Conservation (phyloP, 2,329 filamentous ascomycete species). For the Neonectria faginata region DNA sequence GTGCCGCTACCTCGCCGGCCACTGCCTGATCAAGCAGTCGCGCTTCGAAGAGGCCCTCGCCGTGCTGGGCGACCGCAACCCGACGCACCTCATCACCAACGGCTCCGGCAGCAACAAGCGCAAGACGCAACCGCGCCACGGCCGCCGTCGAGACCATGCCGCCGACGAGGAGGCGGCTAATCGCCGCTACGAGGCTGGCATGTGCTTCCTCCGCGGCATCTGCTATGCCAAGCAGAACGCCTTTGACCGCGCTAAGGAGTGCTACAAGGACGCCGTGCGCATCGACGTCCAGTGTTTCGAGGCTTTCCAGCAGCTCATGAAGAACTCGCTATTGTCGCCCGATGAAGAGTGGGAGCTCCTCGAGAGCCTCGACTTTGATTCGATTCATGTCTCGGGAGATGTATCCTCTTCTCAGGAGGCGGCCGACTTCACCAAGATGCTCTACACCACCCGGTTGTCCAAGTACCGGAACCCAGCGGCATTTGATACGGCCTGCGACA, state of each 20-base stretch:
- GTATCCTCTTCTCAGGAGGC: constrained; percentile 82
- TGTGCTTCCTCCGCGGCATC: constrained; percentile 94
- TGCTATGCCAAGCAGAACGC: constrained; percentile 98
- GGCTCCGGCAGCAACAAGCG: constrained; percentile 53
- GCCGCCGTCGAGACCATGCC: constrained; percentile 50
- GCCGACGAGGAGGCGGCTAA: constrained; percentile 76
- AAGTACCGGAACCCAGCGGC: constrained; percentile 91
- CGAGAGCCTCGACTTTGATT: constrained; percentile 89
- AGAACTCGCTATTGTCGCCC: constrained; percentile 90
- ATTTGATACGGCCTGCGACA: constrained; percentile 88
- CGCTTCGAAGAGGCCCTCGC: constrained; percentile 89
- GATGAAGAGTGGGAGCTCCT: constrained; percentile 92
- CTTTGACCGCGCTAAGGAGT: constrained; percentile 96
- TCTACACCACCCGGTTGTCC: constrained; percentile 94
- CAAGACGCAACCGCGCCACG: constrained; percentile 52
- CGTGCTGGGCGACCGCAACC: constrained; percentile 91
- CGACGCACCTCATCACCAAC: constrained; percentile 84
- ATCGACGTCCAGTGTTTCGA: constrained; percentile 99
- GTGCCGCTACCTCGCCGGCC: constrained; percentile 91
- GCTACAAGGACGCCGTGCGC: constrained; percentile 96
- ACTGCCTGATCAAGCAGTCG: constrained; percentile 93
- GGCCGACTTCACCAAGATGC: constrained; percentile 92
- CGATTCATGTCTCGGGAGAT: constrained; percentile 75
- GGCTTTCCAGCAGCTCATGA: constrained; percentile 97
- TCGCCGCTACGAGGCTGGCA: constrained; percentile 91